Percentiles rank a stretch among this genome's conserved stretches.
Evolutionary conservation across 257 asterid genomes (phyloP).

Genomic region (Lavandula angustifolia): DNA sequence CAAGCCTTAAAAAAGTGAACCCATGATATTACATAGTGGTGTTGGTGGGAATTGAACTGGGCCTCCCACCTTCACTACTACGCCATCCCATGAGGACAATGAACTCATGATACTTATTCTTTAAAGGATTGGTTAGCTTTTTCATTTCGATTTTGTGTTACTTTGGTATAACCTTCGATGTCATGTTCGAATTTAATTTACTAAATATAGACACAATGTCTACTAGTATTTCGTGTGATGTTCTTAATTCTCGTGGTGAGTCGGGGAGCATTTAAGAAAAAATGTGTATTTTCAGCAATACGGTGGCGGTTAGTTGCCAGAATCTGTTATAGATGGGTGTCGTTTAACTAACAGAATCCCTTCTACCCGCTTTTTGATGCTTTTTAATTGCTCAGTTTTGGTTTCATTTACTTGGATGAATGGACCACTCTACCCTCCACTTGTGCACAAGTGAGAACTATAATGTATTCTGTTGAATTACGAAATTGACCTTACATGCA

Average conservation of each 20-base stretch:
- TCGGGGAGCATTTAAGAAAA: neutral
- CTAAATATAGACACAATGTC: too few relatives aligned
- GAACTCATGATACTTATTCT: neutral
- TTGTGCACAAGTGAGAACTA: too few relatives aligned
- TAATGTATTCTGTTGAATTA: too few relatives aligned
- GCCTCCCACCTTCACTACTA: too few relatives aligned
- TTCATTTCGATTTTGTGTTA: neutral
- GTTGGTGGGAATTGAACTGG: too few relatives aligned
- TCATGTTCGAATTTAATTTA: neutral
- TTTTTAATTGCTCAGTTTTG: too few relatives aligned
- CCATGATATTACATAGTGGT: too few relatives aligned
- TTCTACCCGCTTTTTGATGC: neutral
- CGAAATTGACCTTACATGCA: too few relatives aligned
- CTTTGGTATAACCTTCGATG: neutral
- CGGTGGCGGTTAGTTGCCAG: constrained; percentile 19
- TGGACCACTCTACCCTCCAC: constrained; percentile 31
- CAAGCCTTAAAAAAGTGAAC: neutral
- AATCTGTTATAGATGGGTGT: constrained; percentile 17
- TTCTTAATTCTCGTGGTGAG: too few relatives aligned
- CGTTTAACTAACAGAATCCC: constrained; percentile 37
- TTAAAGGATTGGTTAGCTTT: neutral
- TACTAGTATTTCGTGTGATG: neutral
- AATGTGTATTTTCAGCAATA: neutral
- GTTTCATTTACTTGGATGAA: too few relatives aligned
- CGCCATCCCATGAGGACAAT: too few relatives aligned